Conservation (phyloP, 2,329 filamentous ascomycete genomes). For the Dactylonectria estremocensis region DNA sequence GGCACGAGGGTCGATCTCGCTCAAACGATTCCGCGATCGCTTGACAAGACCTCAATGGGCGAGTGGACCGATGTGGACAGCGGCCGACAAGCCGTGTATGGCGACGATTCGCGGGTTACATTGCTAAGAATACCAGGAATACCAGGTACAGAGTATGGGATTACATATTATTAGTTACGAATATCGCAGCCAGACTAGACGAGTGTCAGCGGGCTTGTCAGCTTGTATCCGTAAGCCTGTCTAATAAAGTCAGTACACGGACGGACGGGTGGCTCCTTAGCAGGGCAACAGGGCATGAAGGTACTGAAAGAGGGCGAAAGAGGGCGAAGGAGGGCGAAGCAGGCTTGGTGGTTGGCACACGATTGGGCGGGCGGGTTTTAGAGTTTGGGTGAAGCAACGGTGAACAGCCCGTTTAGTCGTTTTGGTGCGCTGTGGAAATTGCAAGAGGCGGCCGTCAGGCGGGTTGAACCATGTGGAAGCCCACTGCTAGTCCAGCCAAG, state of each 20-base stretch:
- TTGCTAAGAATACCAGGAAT: not conserved
- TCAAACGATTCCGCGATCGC: conserved; percentile 6
- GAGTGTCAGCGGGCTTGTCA: not conserved
- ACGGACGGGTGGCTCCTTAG: not conserved
- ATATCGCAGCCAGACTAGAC: no score
- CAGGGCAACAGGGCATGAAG: no score
- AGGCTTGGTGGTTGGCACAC: conserved; percentile 14
- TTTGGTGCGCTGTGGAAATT: conserved; percentile 44
- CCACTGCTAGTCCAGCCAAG: conserved; percentile 14
- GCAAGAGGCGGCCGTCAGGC: conserved; percentile 32
- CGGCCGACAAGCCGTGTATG: not conserved
- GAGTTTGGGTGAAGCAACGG: conserved; percentile 49
- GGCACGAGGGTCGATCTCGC: not conserved
- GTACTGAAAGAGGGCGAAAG: conserved; percentile 6
- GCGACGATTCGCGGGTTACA: not conserved
- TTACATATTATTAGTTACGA: not conserved
- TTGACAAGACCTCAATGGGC: conserved; percentile 4
- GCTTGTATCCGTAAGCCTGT: not conserved
- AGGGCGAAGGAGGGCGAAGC: conserved; percentile 10
- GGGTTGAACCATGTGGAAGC: conserved; percentile 43
- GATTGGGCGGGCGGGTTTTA: conserved; percentile 41
- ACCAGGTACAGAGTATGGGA: no score
- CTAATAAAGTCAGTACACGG: no score
- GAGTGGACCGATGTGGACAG: not conserved
- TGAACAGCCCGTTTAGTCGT: conserved; percentile 37